A percentile compares a stretch with the other conserved stretches of the same genome.
phyloP scores from a whole-genome alignment of 495 filamentous ascomycete genomes.

The Xylaria scruposa region DNA sequence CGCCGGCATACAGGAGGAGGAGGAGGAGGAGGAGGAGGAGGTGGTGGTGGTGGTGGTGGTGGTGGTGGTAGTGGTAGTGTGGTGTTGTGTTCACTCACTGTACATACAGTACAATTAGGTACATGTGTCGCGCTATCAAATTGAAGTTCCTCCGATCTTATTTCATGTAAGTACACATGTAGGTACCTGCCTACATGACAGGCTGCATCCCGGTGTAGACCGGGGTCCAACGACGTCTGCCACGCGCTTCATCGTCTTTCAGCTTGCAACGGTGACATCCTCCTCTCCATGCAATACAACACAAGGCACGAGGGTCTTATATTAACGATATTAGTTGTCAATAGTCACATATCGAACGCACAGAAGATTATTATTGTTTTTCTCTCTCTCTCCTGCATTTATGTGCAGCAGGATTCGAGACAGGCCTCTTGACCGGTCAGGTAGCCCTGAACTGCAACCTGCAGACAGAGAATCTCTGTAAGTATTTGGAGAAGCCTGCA shows the following conservation, averaged over 20 bases:
- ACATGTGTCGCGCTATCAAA: neutral
- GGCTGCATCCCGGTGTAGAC: constrained; percentile 8
- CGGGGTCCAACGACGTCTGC: constrained; percentile 20
- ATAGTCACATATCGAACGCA: neutral
- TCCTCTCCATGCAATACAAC: constrained; percentile 14
- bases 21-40: no score
- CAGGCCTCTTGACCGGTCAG: constrained; percentile 24
- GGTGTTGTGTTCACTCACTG: neutral
- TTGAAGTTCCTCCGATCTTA: constrained; percentile 31
- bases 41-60: no score
- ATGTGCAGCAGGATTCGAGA: constrained; percentile 20
- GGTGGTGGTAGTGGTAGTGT: neutral
- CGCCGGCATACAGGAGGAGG: neutral
- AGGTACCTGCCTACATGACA: neutral
- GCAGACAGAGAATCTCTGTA: constrained; percentile 6
- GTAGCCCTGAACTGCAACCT: constrained; percentile 28
- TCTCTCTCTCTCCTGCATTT: constrained; percentile 21
- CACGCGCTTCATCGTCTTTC: constrained; percentile 29
- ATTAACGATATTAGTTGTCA: constrained; percentile 7
- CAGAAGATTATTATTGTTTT: neutral
- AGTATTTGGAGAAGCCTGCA: constrained; percentile 20
- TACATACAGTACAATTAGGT: neutral
- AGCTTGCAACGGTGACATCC: constrained; percentile 29
- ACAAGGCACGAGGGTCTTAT: constrained; percentile 22
- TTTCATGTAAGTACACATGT: neutral